phyloP scores from a whole-genome alignment of 1,284 basidiomycete genomes.

The Malassezia furfur region DNA sequence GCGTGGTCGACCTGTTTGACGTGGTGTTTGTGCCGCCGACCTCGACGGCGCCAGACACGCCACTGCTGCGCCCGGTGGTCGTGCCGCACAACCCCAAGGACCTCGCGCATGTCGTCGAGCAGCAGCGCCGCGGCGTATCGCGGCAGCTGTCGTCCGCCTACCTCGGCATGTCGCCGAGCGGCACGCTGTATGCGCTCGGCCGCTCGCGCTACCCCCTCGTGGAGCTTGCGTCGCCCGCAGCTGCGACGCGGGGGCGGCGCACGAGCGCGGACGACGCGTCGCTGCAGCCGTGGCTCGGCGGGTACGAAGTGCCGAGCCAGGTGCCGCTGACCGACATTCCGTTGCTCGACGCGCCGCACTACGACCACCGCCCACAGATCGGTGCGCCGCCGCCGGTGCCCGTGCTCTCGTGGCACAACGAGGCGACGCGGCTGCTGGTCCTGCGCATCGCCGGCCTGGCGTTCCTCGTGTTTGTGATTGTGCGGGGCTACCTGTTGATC shows the following conservation, averaged over 20 bases:
- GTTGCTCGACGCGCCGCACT: neutral
- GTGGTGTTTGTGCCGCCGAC: conserved; percentile 14
- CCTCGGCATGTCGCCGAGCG: conserved; percentile 30
- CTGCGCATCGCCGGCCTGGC: conserved; percentile 2
- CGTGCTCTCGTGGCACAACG: neutral
- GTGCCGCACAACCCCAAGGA: conserved; percentile 8
- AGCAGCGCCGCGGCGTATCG: neutral
- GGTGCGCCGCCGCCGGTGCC: neutral
- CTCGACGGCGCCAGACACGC: neutral
- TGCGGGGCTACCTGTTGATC: conserved; percentile 7
- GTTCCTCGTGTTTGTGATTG: conserved; percentile 3
- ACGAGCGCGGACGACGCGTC: neutral
- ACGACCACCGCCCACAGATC: neutral
- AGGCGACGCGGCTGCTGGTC: neutral
- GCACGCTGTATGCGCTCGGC: conserved; percentile 39
- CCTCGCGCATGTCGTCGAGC: neutral
- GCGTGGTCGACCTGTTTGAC: conserved; percentile 13
- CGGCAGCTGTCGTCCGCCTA: conserved; percentile 19
- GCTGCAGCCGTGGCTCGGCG: conserved; percentile 8
- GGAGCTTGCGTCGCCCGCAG: conserved; percentile 20
- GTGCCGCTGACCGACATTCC: neutral
- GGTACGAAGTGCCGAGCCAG: conserved; percentile 10
- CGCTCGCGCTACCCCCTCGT: conserved; percentile 30
- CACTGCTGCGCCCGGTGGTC: conserved; percentile 11
- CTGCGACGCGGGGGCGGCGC: neutral